Percentiles rank a stretch among this genome's conserved stretches.
Evolutionary conservation across 2,329 filamentous ascomycete species (phyloP).

Genomic region (Cladophialophora immunda): DNA sequence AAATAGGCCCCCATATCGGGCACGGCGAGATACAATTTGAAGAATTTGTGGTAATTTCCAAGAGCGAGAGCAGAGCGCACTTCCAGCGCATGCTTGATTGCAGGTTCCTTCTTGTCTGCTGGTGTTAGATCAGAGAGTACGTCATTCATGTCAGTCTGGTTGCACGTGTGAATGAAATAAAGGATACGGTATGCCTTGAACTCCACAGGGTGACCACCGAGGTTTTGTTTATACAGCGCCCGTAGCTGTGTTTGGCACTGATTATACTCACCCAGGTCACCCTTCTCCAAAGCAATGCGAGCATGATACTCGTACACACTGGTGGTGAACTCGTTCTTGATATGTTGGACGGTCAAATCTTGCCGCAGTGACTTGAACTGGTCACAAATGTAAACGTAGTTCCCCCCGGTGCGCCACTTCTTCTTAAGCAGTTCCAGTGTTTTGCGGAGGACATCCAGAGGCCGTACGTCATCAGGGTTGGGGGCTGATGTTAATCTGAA

Average conservation of each 20-base stretch:
- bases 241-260: slow-evolving; percentile 99
- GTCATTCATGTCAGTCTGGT: slow-evolving; percentile 97
- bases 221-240: slow-evolving; percentile 83
- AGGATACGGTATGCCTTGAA: slow-evolving; percentile 99
- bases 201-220: slow-evolving; percentile 90
- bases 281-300: slow-evolving; percentile 95
- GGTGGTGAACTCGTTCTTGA: slow-evolving; percentile 96
- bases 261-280: slow-evolving; percentile 99
- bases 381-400: slow-evolving; percentile 98
- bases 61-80: slow-evolving; percentile 91
- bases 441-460: slow-evolving; percentile 79
- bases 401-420: slow-evolving; percentile 92
- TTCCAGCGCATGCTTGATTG: slow-evolving; percentile 89
- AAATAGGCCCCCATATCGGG: slow-evolving; percentile 98
- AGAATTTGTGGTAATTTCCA: slow-evolving; percentile 97
- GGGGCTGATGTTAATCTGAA: slow-evolving; percentile 91
- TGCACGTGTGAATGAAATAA: slow-evolving; percentile 99
- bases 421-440: slow-evolving; percentile 88
- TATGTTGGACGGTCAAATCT: slow-evolving; percentile 96
- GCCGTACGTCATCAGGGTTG: slow-evolving; percentile 86
- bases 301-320: slow-evolving; percentile 97
- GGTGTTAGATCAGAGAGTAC: slow-evolving; percentile 97
- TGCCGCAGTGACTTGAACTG: slow-evolving; percentile 99
- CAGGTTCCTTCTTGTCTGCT: slow-evolving; percentile 86
- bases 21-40: slow-evolving; percentile 91